Conservation (phyloP, 805 yeast genomes). For the Lachancea dasiensis region DNA sequence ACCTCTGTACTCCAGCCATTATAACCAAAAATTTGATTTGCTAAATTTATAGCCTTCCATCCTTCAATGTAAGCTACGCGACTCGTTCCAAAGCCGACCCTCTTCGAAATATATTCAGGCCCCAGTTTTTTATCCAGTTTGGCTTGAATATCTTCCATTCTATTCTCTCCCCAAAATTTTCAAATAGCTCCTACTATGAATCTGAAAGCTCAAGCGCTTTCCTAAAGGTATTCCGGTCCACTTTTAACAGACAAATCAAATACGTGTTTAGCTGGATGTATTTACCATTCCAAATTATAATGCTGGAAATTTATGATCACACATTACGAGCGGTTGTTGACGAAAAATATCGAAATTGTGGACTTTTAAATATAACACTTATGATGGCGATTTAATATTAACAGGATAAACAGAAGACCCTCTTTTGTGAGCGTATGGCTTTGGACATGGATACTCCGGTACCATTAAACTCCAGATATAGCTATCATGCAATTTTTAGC, state of each 20-base stretch:
- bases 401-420: too few species aligned
- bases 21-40: constrained; percentile 77
- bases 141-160: constrained; percentile 32
- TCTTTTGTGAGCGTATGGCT: not conserved
- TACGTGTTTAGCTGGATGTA: too few species aligned
- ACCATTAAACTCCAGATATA: constrained; percentile 23
- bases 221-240: not conserved
- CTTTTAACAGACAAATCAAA: not conserved
- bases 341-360: not conserved
- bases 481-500: constrained; percentile 36
- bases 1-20: constrained; percentile 80
- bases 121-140: constrained; percentile 49
- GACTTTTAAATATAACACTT: not conserved
- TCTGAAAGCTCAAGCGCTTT: too few species aligned
- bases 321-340: not conserved
- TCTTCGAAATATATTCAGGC: constrained; percentile 68
- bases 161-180: constrained; percentile 4
- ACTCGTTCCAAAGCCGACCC: constrained; percentile 70
- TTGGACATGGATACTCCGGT: not conserved
- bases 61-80: constrained; percentile 74
- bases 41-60: constrained; percentile 74
- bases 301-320: not conserved
- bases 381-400: not conserved
- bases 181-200: too few species aligned
- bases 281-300: too few species aligned